phyloP scores from a whole-genome alignment of 2,329 filamentous ascomycete genomes.

The Orbilia javanica region DNA sequence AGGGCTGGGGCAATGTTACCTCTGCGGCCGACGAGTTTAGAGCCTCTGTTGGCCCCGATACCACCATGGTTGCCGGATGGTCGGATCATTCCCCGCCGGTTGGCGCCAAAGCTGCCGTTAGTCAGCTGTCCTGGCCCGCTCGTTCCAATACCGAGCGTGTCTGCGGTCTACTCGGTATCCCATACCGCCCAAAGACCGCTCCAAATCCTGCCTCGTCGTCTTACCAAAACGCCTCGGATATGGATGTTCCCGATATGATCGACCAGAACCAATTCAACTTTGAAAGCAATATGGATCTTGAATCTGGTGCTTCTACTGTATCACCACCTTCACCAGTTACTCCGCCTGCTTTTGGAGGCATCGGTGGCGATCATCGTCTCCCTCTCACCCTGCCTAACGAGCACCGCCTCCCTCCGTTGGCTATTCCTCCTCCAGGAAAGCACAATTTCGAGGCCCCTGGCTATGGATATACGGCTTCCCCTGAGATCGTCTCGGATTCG shows the following conservation, averaged over 20 bases:
- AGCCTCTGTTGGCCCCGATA: slow-evolving; percentile 32
- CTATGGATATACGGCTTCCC: slow-evolving; percentile 44
- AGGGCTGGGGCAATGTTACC: slow-evolving; percentile 51
- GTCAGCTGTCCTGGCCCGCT: slow-evolving; percentile 41
- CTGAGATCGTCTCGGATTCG: slow-evolving; percentile 41
- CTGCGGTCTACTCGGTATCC: slow-evolving; percentile 36
- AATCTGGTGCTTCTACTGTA: slow-evolving; percentile 53
- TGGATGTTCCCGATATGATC: slow-evolving; percentile 40
- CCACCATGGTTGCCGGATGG: slow-evolving; percentile 50
- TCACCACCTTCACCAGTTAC: slow-evolving; percentile 55
- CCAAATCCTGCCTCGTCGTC: neutral
- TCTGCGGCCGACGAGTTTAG: slow-evolving; percentile 52
- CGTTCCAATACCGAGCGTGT: slow-evolving; percentile 52
- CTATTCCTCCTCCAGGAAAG: slow-evolving; percentile 38
- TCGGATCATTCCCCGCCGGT: slow-evolving; percentile 42
- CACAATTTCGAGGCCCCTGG: slow-evolving; percentile 33
- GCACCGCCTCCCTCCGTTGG: slow-evolving; percentile 36
- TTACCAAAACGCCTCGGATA: slow-evolving; percentile 1
- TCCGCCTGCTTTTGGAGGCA: slow-evolving; percentile 50
- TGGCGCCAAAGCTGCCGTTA: slow-evolving; percentile 34
- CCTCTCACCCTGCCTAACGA: slow-evolving; percentile 35
- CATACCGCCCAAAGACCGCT: slow-evolving; percentile 50
- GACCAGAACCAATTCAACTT: slow-evolving; percentile 43
- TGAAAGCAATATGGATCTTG: slow-evolving; percentile 54
- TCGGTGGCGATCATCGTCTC: slow-evolving; percentile 25